A percentile compares a stretch with the other conserved stretches of the same genome.
These are phyloP conservation scores for Phytophthora podocarpi DNA, from an alignment of 352 stramenopile genomes.

Conservation along the genomic window DNA sequence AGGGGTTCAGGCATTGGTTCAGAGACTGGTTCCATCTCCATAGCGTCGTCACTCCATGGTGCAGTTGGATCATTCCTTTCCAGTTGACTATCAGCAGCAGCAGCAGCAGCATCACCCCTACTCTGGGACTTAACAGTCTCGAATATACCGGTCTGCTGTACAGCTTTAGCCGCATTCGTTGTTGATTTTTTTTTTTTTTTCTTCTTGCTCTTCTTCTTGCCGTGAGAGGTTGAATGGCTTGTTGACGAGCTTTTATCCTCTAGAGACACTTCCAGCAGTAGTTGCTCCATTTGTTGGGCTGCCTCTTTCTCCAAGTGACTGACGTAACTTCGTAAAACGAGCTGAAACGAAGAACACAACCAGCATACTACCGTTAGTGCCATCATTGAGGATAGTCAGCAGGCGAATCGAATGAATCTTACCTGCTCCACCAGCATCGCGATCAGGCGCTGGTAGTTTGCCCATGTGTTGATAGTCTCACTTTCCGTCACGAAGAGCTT, in stretches of 20 bases:
- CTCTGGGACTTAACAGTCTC: not conserved
- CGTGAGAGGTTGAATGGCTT: not conserved
- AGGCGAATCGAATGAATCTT: not conserved
- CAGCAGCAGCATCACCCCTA: not conserved
- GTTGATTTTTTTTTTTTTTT: conserved; percentile 47
- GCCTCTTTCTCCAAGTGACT: conserved; percentile 69
- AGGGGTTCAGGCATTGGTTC: conserved; percentile 25
- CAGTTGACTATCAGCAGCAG: not conserved
- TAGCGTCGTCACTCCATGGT: not conserved
- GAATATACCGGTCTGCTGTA: not conserved
- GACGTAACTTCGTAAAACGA: conserved; percentile 82
- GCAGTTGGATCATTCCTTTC: not conserved
- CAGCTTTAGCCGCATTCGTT: not conserved
- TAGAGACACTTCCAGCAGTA: conserved; percentile 64
- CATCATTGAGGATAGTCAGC: not conserved
- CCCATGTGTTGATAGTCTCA: conserved; percentile 81
- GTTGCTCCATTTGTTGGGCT: conserved; percentile 73
- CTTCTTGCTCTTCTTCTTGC: conserved; percentile 52
- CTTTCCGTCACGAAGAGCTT: conserved; percentile 80
- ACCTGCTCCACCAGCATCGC: conserved; percentile 86
- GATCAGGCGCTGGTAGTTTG: conserved; percentile 83
- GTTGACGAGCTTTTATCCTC: conserved; percentile 26
- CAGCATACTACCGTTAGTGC: not conserved
- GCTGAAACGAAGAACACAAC: conserved; percentile 30
- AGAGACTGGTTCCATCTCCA: conserved; percentile 9